Base-by-base conservation (phyloP, 1,284 basidiomycete species). In the Apiotrichum sp. region DNA sequence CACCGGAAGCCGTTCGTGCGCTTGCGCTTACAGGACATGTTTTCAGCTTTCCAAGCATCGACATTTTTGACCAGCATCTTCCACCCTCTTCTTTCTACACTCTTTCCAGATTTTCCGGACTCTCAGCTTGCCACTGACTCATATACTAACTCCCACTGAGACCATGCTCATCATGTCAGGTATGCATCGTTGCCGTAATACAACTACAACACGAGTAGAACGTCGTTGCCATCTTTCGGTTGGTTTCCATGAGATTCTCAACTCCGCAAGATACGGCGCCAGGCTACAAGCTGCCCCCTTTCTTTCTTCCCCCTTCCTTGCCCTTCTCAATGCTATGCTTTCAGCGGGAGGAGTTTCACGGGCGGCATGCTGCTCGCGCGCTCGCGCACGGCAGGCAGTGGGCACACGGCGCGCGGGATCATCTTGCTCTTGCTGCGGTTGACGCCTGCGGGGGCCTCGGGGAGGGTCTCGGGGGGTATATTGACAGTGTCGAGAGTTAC, bases 161-260 rank as follows among this genome's bases (percentile, higher is more conserved):
- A 33, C 4, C 34, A 6, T 34, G 44, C 32, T 7, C 42, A 13
- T 38, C 36, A 38, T 38, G 36, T 13, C 36, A 38, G 36, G 36
- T 38, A 38, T 38, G 22, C 36, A 13, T 38, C 13, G 36, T 13
- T 41, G 40, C n/a, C 44, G 46, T 48, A 48, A 39, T 48, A 48
- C 47, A 38, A 48, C 47, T 48, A 48, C 47, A 48, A 48, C 47
- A 47, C 45, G 36, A 8, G 22, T n/a, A 34, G 45, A 31, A n/a
- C 29, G 31, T 45, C 8, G 29, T 38, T 45, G 6, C 31, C 22
- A 14, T 31, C 43, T 31, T 45, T 22, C 43, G 29, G 43, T 31
- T 31, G 14, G 32, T 32, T 22, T 31, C 32, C 10, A 34, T 47
- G 14, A 34, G 3, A 35, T 14, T 33, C 16, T 16, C 46, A 36